Evolutionary conservation across 2,329 filamentous ascomycete species (phyloP).

Genomic region (Allantophomopsis lycopodina): DNA sequence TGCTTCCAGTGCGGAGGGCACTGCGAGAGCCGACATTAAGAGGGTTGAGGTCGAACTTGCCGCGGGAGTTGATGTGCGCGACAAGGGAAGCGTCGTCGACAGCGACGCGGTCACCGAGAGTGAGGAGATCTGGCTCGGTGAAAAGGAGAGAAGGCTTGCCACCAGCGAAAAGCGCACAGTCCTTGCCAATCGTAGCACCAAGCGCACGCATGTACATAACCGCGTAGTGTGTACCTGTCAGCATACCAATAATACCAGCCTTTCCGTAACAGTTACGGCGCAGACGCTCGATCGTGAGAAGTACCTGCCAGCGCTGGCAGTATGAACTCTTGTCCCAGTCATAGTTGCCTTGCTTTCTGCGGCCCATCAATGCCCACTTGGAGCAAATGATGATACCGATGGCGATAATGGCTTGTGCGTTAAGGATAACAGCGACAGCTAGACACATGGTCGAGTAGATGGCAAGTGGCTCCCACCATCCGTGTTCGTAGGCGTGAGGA

Average conservation of each 20-base stretch:
- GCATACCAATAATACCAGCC: conserved; percentile 33
- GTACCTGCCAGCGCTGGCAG: conserved; percentile 44
- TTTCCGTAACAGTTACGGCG: conserved; percentile 34
- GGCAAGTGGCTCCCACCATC: conserved; percentile 17
- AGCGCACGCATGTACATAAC: conserved; percentile 37
- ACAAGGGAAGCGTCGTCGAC: conserved; percentile 43
- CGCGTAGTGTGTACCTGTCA: conserved; percentile 38
- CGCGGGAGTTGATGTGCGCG: conserved; percentile 40
- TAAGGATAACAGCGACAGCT: conserved; percentile 27
- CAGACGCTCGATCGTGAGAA: conserved; percentile 34
- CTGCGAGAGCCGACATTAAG: conserved; percentile 34
- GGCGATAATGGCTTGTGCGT: conserved; percentile 27
- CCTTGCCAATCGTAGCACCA: conserved; percentile 36
- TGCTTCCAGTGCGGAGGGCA: conserved; percentile 34
- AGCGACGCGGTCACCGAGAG: conserved; percentile 34
- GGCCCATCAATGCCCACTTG: conserved; percentile 38
- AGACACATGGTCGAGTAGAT: conserved; percentile 26
- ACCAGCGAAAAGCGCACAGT: conserved; percentile 40
- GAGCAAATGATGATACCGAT: conserved; percentile 26
- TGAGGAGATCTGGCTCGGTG: conserved; percentile 42
- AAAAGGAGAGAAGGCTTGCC: conserved; percentile 37
- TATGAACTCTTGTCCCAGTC: conserved; percentile 43
- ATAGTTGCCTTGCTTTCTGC: conserved; percentile 34
- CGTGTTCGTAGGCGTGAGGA: conserved; percentile 14
- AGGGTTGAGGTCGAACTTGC: conserved; percentile 39